Evolutionary conservation across 2,329 filamentous ascomycete genomes (phyloP).

Genomic region (Aspergillus fischeri): DNA sequence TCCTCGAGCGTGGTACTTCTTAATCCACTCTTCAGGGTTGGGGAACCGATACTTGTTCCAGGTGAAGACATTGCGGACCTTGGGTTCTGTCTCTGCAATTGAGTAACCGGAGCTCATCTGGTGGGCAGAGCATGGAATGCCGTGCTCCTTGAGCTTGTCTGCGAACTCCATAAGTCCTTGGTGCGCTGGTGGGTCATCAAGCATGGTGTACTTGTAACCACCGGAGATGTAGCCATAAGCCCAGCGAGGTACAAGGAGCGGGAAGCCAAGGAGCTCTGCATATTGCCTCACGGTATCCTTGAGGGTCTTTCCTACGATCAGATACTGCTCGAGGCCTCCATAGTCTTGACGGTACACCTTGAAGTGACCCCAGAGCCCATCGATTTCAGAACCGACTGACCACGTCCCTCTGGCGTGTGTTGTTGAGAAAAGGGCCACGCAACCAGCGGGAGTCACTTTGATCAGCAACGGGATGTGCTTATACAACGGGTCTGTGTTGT

Average conservation of each 20-base stretch:
- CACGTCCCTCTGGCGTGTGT: slow-evolving; percentile 62
- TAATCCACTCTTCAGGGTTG: slow-evolving; percentile 60
- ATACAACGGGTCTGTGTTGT: slow-evolving; percentile 68
- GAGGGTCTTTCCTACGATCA: slow-evolving; percentile 62
- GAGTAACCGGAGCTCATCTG: slow-evolving; percentile 73
- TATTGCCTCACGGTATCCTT: slow-evolving; percentile 64
- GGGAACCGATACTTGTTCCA: slow-evolving; percentile 71
- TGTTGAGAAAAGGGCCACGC: slow-evolving; percentile 65
- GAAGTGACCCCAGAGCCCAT: slow-evolving; percentile 71
- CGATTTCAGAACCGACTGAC: slow-evolving; percentile 67
- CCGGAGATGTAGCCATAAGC: slow-evolving; percentile 70
- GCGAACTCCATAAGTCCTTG: slow-evolving; percentile 60
- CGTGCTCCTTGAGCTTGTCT: slow-evolving; percentile 57
- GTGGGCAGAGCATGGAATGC: slow-evolving; percentile 66
- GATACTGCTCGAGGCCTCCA: slow-evolving; percentile 68
- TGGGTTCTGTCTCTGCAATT: slow-evolving; percentile 61
- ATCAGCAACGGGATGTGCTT: slow-evolving; percentile 72
- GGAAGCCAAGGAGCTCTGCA: slow-evolving; percentile 64
- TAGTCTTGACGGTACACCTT: slow-evolving; percentile 70
- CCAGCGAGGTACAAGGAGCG: slow-evolving; percentile 65
- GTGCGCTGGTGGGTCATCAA: slow-evolving; percentile 52
- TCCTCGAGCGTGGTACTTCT: slow-evolving; percentile 59
- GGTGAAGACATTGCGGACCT: slow-evolving; percentile 66
- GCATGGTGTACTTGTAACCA: slow-evolving; percentile 59
- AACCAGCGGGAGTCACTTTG: slow-evolving; percentile 61